Base-by-base conservation (phyloP, 495 filamentous ascomycete species). In the Sabuloglossum arenarium region DNA sequence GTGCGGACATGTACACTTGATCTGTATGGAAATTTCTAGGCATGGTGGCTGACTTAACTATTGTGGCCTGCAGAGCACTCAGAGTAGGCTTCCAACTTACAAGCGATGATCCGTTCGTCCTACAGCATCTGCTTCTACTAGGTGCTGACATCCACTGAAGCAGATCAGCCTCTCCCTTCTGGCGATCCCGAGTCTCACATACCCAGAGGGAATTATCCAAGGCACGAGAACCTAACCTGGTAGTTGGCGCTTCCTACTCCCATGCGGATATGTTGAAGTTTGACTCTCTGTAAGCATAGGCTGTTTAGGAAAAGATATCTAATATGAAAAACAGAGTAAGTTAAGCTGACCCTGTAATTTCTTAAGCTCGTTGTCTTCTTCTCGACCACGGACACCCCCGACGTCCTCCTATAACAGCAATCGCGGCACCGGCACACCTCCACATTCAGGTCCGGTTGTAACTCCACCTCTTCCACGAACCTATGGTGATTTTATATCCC, bases 181-280 rank as follows among this genome's bases (percentile, higher is more conserved):
- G 91, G 91, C 80, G 83, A 59, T 77, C 77, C 56, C 75, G 75
- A 62, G 65, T 70, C 32, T 64, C 71, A 25, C 61, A 64, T 21
- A 66, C 70, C 53, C 68, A 68, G 45, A 68, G 68, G 59, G 73
- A 77, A 57, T 65, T 67, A 57, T 71, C 75, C 47, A 81, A 75
- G 64, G 67, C 71, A 42, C 72, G 78, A 65, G 85, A 89, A 55
- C 70, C 78, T 27, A 82, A 75, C 57, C 78, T 87, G 34, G 85
- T 98, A n/a, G 81, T 96, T 45, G 91, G 91, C 55, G 91, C 91
- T 54, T 82, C 89, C 47, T 98, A 98, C 67, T 97, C 91, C 37
- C 93, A 98, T 69, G 85, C 88, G 31, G 88, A 94, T 69, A 86
- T 94, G 62, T 73, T 94, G 58, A 91, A 90, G 68, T 83, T 85